A percentile compares a stretch with the other conserved stretches of the same genome.
phyloP scores from a whole-genome alignment of 352 stramenopile genomes.

The Phytophthora pini region DNA sequence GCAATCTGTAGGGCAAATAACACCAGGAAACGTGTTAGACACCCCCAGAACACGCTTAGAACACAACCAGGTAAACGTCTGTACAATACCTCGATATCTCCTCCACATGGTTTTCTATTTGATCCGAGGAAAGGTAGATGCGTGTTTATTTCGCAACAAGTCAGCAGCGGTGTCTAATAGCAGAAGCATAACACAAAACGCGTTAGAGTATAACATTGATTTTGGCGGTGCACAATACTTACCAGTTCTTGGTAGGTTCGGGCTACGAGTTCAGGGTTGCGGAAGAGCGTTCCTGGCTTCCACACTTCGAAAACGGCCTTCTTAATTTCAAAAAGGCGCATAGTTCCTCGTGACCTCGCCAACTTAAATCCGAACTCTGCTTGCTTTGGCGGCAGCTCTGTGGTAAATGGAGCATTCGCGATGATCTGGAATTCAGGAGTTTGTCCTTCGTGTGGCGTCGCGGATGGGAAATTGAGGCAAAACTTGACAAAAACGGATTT shows the following conservation, averaged over 20 bases:
- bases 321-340: conserved; percentile 85
- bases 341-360: conserved; percentile 63
- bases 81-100: conserved; percentile 62
- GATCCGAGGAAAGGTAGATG: conserved; percentile 70
- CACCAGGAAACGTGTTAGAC: conserved; percentile 7
- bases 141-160: conserved; percentile 53
- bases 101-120: conserved; percentile 71
- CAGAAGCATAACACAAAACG: neutral
- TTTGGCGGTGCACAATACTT: conserved; percentile 2
- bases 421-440: conserved; percentile 50
- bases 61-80: no score
- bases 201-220: neutral
- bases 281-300: conserved; percentile 62
- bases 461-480: conserved; percentile 72
- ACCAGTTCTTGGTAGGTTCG: conserved; percentile 75
- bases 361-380: conserved; percentile 57
- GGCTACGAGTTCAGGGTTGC: conserved; percentile 71
- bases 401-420: conserved; percentile 34
- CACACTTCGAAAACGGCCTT: conserved; percentile 84
- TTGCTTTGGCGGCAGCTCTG: conserved; percentile 26
- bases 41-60: no score
- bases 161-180: conserved; percentile 56
- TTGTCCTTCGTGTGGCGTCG: conserved; percentile 64
- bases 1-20: conserved; percentile 44
- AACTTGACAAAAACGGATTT: conserved; percentile 79